phyloP scores from a whole-genome alignment of 257 asterid species.

The Orobanche coerulescens region DNA sequence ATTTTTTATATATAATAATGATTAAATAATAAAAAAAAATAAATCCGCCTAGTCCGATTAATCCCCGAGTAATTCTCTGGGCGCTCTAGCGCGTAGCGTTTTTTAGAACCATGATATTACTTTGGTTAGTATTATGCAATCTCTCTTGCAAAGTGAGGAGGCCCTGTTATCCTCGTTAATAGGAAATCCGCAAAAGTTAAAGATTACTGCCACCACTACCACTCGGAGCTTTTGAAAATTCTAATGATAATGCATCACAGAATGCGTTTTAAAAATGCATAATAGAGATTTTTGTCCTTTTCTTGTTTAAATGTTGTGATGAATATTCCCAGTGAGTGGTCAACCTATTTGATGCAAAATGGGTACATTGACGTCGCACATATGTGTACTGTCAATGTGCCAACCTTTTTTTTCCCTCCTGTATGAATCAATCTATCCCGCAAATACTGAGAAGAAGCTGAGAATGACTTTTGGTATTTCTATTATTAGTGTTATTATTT shows the following conservation, averaged over 20 bases:
- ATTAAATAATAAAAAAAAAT: too few relatives aligned
- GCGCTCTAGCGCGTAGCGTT: too few relatives aligned
- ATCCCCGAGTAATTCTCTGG: too few relatives aligned
- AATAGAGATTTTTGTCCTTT: conserved; percentile 9
- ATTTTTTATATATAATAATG: too few relatives aligned
- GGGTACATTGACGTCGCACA: conserved; percentile 5
- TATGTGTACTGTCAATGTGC: conserved; percentile 22
- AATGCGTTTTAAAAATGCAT: background rate
- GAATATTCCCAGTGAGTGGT: conserved; percentile 22
- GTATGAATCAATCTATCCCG: conserved; percentile 22
- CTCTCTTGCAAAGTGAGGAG: background rate
- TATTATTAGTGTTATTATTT: too few relatives aligned
- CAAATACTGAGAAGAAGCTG: conserved; percentile 7
- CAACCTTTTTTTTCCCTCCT: conserved; percentile 18
- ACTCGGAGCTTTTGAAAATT: background rate
- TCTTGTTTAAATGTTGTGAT: conserved; percentile 16
- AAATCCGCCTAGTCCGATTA: too few relatives aligned
- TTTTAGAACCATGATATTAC: too few relatives aligned
- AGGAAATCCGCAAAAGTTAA: background rate
- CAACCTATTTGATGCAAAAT: conserved; percentile 15
- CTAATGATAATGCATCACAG: background rate
- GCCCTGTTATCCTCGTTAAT: background rate
- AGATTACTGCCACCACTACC: background rate
- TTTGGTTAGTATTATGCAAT: too few relatives aligned
- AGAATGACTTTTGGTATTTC: too few relatives aligned